phyloP scores from a whole-genome alignment of 2,329 filamentous ascomycete genomes.

The Stagonosporopsis tanaceti region DNA sequence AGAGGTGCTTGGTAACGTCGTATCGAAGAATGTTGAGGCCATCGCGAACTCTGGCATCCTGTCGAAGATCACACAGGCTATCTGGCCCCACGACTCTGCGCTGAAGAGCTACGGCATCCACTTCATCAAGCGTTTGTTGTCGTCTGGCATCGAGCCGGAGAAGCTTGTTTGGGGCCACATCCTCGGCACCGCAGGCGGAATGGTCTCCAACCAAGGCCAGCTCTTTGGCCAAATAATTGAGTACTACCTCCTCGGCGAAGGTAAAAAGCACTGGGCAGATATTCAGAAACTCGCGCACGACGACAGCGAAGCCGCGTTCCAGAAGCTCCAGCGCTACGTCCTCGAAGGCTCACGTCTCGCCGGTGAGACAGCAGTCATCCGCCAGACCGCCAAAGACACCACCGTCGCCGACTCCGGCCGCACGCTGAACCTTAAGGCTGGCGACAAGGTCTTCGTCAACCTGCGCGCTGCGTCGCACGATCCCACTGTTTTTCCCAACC shows the following conservation, averaged over 20 bases:
- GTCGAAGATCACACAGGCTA: constrained; percentile 50
- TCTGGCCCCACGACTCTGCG: constrained; percentile 51
- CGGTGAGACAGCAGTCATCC: constrained; percentile 54
- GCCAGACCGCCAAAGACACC: constrained; percentile 45
- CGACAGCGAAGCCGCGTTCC: constrained; percentile 53
- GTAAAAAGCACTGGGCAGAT: constrained; percentile 56
- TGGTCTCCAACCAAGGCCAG: constrained; percentile 64
- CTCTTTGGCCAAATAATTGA: constrained; percentile 66
- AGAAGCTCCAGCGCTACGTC: constrained; percentile 60
- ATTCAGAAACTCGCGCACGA: constrained; percentile 58
- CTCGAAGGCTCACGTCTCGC: constrained; percentile 55
- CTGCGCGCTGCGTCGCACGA: constrained; percentile 54
- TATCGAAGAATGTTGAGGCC: constrained; percentile 58
- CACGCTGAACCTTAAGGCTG: constrained; percentile 44
- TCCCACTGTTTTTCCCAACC: constrained; percentile 51
- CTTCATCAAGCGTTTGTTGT: constrained; percentile 63
- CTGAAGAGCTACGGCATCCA: constrained; percentile 63
- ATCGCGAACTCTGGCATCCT: constrained; percentile 54
- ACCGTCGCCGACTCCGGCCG: constrained; percentile 44
- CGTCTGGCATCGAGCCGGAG: constrained; percentile 55
- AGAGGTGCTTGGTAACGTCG: constrained; percentile 59
- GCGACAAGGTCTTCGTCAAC: constrained; percentile 54
- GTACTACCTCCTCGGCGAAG: constrained; percentile 61
- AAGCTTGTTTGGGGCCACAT: constrained; percentile 66
- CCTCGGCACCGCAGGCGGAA: constrained; percentile 63